phyloP scores from a whole-genome alignment of 2,329 filamentous ascomycete species.

The Ascosphaera acerosa region DNA sequence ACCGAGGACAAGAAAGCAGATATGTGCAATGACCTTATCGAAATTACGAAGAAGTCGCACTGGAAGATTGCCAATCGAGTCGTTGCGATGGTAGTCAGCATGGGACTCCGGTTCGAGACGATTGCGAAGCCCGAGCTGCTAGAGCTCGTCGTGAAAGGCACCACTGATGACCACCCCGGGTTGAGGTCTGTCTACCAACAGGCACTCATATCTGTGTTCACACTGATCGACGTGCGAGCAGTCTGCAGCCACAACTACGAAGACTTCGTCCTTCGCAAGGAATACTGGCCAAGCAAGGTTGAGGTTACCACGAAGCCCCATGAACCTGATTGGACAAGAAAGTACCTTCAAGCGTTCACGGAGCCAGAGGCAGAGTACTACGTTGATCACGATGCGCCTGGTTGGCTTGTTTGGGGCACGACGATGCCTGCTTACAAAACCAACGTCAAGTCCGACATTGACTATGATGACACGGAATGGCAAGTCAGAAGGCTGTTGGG shows the following conservation, averaged over 20 bases:
- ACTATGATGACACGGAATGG: conserved; percentile 61
- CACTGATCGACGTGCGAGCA: conserved; percentile 66
- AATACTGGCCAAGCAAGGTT: conserved; percentile 52
- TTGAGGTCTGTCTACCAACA: conserved; percentile 59
- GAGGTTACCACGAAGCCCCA: conserved; percentile 46
- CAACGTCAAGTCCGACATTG: conserved; percentile 37
- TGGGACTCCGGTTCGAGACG: conserved; percentile 76
- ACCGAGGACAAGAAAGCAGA: conserved; percentile 67
- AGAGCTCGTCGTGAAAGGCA: conserved; percentile 54
- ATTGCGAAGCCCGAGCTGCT: conserved; percentile 63
- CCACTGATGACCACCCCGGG: conserved; percentile 75
- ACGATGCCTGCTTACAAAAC: conserved; percentile 56
- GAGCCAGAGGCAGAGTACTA: conserved; percentile 62
- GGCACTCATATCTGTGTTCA: conserved; percentile 55
- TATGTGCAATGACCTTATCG: conserved; percentile 57
- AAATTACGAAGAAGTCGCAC: conserved; percentile 53
- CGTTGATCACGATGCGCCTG: conserved; percentile 74
- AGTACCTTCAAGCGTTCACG: conserved; percentile 54
- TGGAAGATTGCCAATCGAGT: conserved; percentile 92
- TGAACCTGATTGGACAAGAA: conserved; percentile 51
- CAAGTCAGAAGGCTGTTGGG: conserved; percentile 56
- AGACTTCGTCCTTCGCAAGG: conserved; percentile 61
- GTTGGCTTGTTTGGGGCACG: conserved; percentile 91
- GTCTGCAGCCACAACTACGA: conserved; percentile 68
- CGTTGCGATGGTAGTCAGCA: conserved; percentile 68